Evolutionary conservation across 306 rosid genomes (phyloP), one percentile per base, ranked within the genome.

Genomic region (Quercus robur): DNA sequence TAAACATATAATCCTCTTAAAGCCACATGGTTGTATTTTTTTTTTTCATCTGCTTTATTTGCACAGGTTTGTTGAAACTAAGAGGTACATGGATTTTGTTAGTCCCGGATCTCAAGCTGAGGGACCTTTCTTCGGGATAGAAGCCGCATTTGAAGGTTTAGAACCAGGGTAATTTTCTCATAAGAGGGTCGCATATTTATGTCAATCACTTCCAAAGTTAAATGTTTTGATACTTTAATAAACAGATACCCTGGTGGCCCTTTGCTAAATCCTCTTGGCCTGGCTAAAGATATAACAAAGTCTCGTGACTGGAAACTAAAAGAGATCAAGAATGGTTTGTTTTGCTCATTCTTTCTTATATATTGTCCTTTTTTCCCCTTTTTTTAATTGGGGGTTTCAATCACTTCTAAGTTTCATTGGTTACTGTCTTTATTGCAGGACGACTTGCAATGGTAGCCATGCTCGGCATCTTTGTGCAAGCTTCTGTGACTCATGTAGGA

Each of bases 61-160:
- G 77, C 71, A 59, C 80, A 95, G 97, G 80, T 95, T 85, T 82
- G 99, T 71, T 25, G 98, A 95, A 86, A 95, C 97, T 23, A 93
- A 85, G 86, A 90, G 97, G 77, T 93, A 91, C 77, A 93, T 95
- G 99, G 99, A 95, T 89, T 95, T 86, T 71, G 76, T 84, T 28
- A 93, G 80, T 78, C 99, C 97, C 11, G 96, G 98, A 81, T 95
- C 99, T 89, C 99, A 93, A 84, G 98, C 92, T 25, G 88, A 88
- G 41, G 97, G 94, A 52, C 71, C 92, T 73, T 95, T 93, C 85
- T 87, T 93, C 31, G 98, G 98, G 77, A 61, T 95, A 70, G 97
- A 93, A 88, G 88, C 91, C 81, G 76, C 96, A 59, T 52, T 95
- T 0, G 88, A 84, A 86, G 99, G 98, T 77, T 79, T 95, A 87